Evolutionary conservation across 2,329 filamentous ascomycete genomes (phyloP), one percentile per base, ranked within the genome.

Genomic region (Xylaria sp.): DNA sequence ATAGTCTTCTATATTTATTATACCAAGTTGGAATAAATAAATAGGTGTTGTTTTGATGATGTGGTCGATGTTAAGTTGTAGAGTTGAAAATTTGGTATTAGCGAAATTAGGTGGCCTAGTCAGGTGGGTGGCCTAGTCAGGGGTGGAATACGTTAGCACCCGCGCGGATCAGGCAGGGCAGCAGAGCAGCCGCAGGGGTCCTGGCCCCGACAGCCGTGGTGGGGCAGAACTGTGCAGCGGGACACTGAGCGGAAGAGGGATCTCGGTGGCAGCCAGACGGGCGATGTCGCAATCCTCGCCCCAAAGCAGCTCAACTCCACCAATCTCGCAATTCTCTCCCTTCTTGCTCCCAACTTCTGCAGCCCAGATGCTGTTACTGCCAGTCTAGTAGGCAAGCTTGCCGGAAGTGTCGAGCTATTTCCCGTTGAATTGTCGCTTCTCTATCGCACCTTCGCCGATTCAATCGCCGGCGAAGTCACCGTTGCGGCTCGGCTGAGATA

Each of bases 231-330:
- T 45, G n/a, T 54, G 50, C 63, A 61, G 57, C 60, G 51, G 60
- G 60, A 68, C 65, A 60, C 64, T 70, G 70, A 61, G 57, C 60
- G 51, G 60, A 58, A 68, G 66, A 59, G 65, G 71, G 70, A 69
- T 72, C 68, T 72, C 71, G 71, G 71, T 66, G 55, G 47, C 60
- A 49, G 31, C 50, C 52, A 51, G 61, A 57, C 57, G 67, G n/a
- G 71, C 61, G 72, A 78, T 78, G 76, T 77, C 76, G 76, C 76
- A 75, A 78, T 78, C 73, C 70, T 72, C 64, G 71, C 74, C 72
- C 71, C 72, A 74, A 72, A 77, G 76, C 76, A 77, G 59, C 74
- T 49, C 71, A 74, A n/a, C 56, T 61, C 60, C 42, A 75, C 77
- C 28, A 47, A 33, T 53, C 11, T 75, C 78, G 43, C 70, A 75